phyloP scores from a whole-genome alignment of 2,329 filamentous ascomycete genomes.

The Colletotrichum sp. region DNA sequence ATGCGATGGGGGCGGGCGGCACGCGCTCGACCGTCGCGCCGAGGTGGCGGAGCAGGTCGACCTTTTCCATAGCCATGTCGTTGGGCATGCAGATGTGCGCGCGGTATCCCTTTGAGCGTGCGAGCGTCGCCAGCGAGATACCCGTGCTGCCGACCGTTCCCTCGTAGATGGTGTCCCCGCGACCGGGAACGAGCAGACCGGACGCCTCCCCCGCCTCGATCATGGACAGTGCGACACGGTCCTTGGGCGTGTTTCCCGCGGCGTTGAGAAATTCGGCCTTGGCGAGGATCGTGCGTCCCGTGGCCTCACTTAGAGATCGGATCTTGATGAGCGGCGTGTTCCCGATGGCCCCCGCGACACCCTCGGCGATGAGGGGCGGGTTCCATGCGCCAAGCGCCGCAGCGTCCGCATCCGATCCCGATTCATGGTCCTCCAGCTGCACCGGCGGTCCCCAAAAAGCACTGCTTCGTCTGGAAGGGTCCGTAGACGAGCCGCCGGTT shows the following conservation, averaged over 20 bases:
- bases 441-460: conserved; percentile 53
- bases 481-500: conserved; percentile 9
- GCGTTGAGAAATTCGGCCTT: conserved; percentile 98
- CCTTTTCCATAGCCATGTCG: conserved; percentile 89
- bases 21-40: conserved; percentile 94
- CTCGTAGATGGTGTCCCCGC: conserved; percentile 95
- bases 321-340: conserved; percentile 91
- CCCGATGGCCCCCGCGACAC: conserved; percentile 91
- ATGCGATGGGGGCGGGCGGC: conserved; percentile 90
- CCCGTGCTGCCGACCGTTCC: conserved; percentile 96
- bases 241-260: conserved; percentile 91
- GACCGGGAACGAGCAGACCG: conserved; percentile 76
- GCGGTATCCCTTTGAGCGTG: conserved; percentile 85
- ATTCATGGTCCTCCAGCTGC: conserved; percentile 61
- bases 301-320: conserved; percentile 82
- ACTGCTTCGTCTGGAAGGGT: conserved; percentile 42
- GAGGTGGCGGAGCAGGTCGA: conserved; percentile 84
- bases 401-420: conserved; percentile 27
- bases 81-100: conserved; percentile 98
- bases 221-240: conserved; percentile 90
- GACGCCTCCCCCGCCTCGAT: conserved; percentile 81
- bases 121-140: conserved; percentile 90
- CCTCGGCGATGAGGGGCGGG: conserved; percentile 62
- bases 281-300: conserved; percentile 86
- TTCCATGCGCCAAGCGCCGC: conserved; percentile 25